phyloP scores from a whole-genome alignment of 306 rosid species.

The Dalbergia cochinchinensis region DNA sequence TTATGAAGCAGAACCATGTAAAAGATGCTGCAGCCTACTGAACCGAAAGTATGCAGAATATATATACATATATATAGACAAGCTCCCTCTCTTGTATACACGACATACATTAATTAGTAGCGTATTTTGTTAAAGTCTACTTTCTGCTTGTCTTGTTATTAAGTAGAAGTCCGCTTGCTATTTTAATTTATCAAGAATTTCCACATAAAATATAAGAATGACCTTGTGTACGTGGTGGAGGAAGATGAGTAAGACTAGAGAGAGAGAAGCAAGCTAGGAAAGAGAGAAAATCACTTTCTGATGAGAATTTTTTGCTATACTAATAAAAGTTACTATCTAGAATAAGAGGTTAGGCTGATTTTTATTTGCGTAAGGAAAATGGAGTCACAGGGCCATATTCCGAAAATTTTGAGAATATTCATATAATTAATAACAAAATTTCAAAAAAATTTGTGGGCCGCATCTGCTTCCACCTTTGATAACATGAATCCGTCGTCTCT shows the following conservation, averaged over 20 bases:
- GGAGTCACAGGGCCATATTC: neutral
- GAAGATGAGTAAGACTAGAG: neutral
- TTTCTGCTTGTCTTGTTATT: neutral
- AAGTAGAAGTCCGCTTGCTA: neutral
- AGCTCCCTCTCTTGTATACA: neutral
- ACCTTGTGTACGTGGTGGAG: neutral
- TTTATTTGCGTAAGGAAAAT: neutral
- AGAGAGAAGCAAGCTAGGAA: neutral
- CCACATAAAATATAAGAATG: constrained; percentile 9
- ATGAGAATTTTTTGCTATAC: neutral
- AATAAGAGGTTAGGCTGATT: too few relatives aligned
- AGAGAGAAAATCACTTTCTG: too few relatives aligned
- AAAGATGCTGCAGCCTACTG: neutral
- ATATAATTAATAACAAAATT: too few relatives aligned
- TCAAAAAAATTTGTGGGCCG: too few relatives aligned
- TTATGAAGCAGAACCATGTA: constrained; percentile 18
- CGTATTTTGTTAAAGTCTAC: constrained; percentile 28
- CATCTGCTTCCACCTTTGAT: too few relatives aligned
- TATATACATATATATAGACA: too few relatives aligned
- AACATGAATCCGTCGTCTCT: too few relatives aligned
- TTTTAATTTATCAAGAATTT: constrained; percentile 3
- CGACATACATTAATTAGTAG: neutral
- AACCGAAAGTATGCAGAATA: neutral
- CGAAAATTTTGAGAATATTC: too few relatives aligned
- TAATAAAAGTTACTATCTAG: neutral